A percentile compares a stretch with the other conserved stretches of the same genome.
Conservation (phyloP, 2,329 filamentous ascomycete species). For the Cladosporium austrohemisphaericum region DNA sequence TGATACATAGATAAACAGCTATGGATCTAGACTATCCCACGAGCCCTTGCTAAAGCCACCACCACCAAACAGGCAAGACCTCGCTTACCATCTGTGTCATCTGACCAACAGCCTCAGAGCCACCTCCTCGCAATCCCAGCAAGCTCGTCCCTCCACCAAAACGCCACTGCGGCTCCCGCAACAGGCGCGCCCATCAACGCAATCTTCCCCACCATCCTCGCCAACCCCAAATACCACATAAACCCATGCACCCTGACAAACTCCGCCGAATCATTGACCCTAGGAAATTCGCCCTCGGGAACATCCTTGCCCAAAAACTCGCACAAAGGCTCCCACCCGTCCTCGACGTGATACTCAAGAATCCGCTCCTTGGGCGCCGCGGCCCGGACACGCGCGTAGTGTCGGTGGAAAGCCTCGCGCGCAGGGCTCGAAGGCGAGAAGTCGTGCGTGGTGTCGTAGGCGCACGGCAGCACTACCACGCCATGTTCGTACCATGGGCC, state of each 20-base stretch:
- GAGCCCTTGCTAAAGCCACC: too few species aligned
- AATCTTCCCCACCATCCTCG: constrained; percentile 19
- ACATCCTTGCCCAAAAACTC: constrained; percentile 1
- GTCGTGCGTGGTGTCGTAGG: constrained; percentile 14
- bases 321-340: constrained; percentile 11
- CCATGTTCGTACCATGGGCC: constrained; percentile 17
- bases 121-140: background rate
- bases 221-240: constrained; percentile 20
- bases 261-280: constrained; percentile 7
- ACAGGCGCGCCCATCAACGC: constrained; percentile 6
- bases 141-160: constrained; percentile 6
- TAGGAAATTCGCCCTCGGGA: constrained; percentile 10
- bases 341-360: constrained; percentile 15
- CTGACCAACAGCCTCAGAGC: too few species aligned
- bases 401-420: constrained; percentile 8
- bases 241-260: constrained; percentile 20
- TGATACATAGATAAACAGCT: too few species aligned
- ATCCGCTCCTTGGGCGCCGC: constrained; percentile 10
- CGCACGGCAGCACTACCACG: constrained; percentile 14
- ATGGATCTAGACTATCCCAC: too few species aligned
- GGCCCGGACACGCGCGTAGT: constrained; percentile 11
- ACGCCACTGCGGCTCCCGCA: background rate
- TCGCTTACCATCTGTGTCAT: too few species aligned
- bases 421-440: constrained; percentile 8
- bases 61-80: too few species aligned